Conservation (phyloP, 177 flowering plant genomes). For the Vitis hybrid region DNA sequence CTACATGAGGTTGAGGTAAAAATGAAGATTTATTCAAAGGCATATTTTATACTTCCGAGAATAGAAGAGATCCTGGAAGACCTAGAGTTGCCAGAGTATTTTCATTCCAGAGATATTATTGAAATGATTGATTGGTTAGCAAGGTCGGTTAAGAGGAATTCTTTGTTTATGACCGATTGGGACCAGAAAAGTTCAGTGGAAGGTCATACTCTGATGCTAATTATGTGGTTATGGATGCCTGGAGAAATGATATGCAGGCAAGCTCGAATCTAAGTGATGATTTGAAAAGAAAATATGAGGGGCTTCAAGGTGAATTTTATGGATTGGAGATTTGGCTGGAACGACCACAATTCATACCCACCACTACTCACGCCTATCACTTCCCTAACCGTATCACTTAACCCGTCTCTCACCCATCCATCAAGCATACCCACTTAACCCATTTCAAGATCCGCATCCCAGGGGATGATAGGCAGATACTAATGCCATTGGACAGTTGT, state of each 20-base stretch:
- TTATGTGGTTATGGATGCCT: conserved; percentile 54
- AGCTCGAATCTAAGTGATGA: conserved; percentile 52
- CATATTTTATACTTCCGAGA: conserved; percentile 77
- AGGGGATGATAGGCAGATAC: too few species aligned
- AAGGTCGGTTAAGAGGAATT: conserved; percentile 57
- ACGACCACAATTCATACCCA: too few species aligned
- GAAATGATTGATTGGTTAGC: conserved; percentile 93
- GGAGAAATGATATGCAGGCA: conserved; percentile 62
- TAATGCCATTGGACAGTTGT: too few species aligned
- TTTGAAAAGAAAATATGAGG: conserved; percentile 71
- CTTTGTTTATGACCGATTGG: conserved; percentile 57
- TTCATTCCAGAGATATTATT: conserved; percentile 73
- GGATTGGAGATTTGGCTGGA: conserved; percentile 54
- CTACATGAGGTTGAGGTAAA: too few species aligned
- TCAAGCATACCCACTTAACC: too few species aligned
- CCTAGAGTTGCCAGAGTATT: conserved; percentile 84
- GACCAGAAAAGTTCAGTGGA: conserved; percentile 69
- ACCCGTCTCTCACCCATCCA: too few species aligned
- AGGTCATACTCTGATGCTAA: conserved; percentile 72
- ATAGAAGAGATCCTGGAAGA: conserved; percentile 95
- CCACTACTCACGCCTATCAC: too few species aligned
- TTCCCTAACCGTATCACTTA: too few species aligned
- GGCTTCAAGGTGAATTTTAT: conserved; percentile 75
- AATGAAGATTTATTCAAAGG: too few species aligned
- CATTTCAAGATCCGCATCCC: too few species aligned